Percentiles rank a stretch among this genome's conserved stretches.
phyloP scores from a whole-genome alignment of 78 protist species.

The Reticulomyxa filosa region DNA sequence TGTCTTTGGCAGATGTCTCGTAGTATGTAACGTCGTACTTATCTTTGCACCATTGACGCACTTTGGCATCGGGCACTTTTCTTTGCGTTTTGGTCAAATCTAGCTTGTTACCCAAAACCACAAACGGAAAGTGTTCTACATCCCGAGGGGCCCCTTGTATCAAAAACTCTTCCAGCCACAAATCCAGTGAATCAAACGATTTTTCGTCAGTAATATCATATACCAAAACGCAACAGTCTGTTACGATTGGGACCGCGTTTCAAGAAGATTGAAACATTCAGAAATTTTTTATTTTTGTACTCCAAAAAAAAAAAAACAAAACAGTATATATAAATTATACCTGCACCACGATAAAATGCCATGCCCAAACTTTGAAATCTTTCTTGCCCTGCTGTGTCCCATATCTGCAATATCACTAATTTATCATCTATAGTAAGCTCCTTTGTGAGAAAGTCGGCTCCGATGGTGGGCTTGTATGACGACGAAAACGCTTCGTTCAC shows the following conservation, averaged over 20 bases:
- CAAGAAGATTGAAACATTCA: no score
- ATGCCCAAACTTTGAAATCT: conserved; percentile 95
- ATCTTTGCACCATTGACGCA: conserved; percentile 74
- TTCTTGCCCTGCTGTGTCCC: conserved; percentile 93
- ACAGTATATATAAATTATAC: no score
- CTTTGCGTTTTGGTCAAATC: conserved; percentile 54
- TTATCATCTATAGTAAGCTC: conserved; percentile 85
- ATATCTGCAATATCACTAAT: conserved; percentile 81
- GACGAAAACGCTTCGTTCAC: conserved; percentile 77
- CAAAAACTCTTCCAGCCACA: conserved; percentile 95
- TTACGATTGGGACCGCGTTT: no score
- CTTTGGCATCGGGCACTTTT: conserved; percentile 41
- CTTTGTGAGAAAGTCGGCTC: conserved; percentile 96
- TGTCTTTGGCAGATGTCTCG: conserved; percentile 95
- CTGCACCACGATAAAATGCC: conserved; percentile 98
- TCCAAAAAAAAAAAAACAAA: no score
- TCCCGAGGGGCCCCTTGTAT: conserved; percentile 78
- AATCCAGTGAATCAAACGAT: conserved; percentile 78
- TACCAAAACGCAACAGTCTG: conserved; percentile 84
- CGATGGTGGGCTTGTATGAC: conserved; percentile 98
- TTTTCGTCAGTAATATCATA: conserved; percentile 82
- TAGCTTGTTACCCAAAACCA: conserved; percentile 90
- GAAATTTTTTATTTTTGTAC: no score
- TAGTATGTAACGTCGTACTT: conserved; percentile 79
- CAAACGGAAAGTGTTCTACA: conserved; percentile 84